Evolutionary conservation across 345 rosid species (phyloP), one percentile per base, ranked within the genome.

Genomic region (Euphorbia tirucalli): DNA sequence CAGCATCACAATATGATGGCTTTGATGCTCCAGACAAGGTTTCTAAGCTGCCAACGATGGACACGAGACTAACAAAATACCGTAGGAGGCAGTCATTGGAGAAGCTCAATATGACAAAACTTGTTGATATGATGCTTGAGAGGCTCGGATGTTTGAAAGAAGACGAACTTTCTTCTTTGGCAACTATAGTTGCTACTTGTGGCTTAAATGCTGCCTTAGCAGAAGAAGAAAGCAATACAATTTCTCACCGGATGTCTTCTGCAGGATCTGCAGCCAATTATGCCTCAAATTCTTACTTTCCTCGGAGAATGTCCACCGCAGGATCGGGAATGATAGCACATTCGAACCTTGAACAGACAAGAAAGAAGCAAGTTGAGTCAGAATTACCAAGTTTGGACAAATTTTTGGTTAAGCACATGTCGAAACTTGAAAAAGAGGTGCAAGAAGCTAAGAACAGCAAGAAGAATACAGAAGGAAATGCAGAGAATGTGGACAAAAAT

Each of bases 181-280:
- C 94, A 65, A 86, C 96, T 28, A 89, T 89, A 65, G 98, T 95
- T 70, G 99, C 99, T 50, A 93, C 97, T 28, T 83, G 98, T 79
- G 99, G 98, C 76, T 82, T 95, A 79, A 93, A 78, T 86, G 96
- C 91, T 74, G 93, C 89, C 49, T 83, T 95, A 74, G 94, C 93
- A 75, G 90, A 92, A 87, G 84, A 71, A 55, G 88, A 84, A 69
- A 75, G 68, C 71, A 73, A 44, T 63, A 92, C 81, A 80, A 52
- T n/a, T 52, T 21, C 57, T 52, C 57, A 25, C 2, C 24, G 57
- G 25, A 52, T 19, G 57, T 52, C 69, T 63, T 46, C 84, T 64
- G 58, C 84, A 75, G 80, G 41, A 65, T 74, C 81, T 65, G 70
- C 70, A 37, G 65, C 75, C 31, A 78, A 73, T 62, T 60, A 57